Conservation (phyloP, 805 yeast genomes). For the Saccharomycopsis selenospora region DNA sequence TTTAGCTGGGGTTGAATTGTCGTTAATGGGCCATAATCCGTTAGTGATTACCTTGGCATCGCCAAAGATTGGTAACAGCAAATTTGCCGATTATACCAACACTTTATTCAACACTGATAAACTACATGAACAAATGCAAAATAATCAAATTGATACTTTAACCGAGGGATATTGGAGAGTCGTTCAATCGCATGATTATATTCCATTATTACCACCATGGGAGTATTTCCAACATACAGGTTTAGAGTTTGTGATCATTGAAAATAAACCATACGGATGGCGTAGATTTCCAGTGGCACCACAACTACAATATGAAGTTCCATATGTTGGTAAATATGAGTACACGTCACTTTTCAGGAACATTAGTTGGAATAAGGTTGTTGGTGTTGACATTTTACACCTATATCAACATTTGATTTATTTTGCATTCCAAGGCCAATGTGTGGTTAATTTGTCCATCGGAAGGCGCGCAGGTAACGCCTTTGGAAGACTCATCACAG, state of each 20-base stretch:
- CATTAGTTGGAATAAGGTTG: constrained; percentile 6
- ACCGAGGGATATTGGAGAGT: constrained; percentile 44
- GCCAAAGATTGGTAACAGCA: constrained; percentile 55
- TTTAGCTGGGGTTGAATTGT: constrained; percentile 55
- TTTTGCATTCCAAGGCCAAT: constrained; percentile 9
- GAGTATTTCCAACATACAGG: constrained; percentile 40
- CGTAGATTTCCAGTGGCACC: constrained; percentile 26
- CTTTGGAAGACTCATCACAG: neutral
- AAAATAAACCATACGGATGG: constrained; percentile 23
- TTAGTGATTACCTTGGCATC: constrained; percentile 53
- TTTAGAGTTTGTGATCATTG: constrained; percentile 39
- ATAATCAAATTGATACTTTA: constrained; percentile 25
- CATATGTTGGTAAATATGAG: constrained; percentile 23
- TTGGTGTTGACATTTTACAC: constrained; percentile 13
- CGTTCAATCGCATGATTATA: constrained; percentile 48
- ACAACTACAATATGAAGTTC: constrained; percentile 24
- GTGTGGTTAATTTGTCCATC: constrained; percentile 7
- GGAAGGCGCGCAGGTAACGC: neutral
- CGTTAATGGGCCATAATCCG: constrained; percentile 46
- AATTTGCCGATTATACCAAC: constrained; percentile 47
- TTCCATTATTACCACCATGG: constrained; percentile 54
- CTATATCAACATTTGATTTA: constrained; percentile 16
- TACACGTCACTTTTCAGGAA: constrained; percentile 12
- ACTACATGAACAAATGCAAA: constrained; percentile 25
- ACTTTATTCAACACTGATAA: constrained; percentile 35